Conservation (phyloP, 495 filamentous ascomycete species). For the Hypoxylon cercidicola region DNA sequence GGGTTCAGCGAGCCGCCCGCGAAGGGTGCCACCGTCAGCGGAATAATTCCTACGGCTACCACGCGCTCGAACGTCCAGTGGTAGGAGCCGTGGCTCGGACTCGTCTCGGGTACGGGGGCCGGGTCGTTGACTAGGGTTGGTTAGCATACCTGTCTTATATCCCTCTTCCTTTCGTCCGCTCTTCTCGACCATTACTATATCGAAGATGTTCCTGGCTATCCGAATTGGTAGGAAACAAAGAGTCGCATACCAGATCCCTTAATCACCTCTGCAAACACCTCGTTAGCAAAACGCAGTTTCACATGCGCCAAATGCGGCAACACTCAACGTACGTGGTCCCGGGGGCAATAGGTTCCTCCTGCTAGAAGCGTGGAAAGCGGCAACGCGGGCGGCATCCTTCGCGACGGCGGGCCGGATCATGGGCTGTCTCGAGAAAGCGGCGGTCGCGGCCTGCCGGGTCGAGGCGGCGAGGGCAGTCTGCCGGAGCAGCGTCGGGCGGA, state of each 20-base stretch:
- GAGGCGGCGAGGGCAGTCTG: slow-evolving; percentile 55
- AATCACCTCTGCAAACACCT: slow-evolving; percentile 68
- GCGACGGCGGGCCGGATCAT: slow-evolving; percentile 47
- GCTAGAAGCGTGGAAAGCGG: slow-evolving; percentile 79
- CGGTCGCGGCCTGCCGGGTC: slow-evolving; percentile 45
- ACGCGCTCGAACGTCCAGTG: slow-evolving; percentile 97
- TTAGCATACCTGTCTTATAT: background rate
- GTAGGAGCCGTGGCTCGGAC: slow-evolving; percentile 88
- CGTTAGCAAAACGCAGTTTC: slow-evolving; percentile 45
- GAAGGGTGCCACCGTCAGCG: slow-evolving; percentile 90
- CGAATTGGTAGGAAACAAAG: slow-evolving; percentile 12
- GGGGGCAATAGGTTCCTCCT: slow-evolving; percentile 74
- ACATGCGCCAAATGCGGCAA: slow-evolving; percentile 43
- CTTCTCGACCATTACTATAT: background rate
- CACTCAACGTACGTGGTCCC: slow-evolving; percentile 67
- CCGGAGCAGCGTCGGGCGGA: slow-evolving; percentile 63
- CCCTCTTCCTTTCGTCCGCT: background rate
- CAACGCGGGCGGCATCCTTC: slow-evolving; percentile 53
- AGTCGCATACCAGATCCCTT: slow-evolving; percentile 77
- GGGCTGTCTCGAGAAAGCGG: slow-evolving; percentile 42
- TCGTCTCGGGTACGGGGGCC: slow-evolving; percentile 74
- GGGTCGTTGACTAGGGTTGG: slow-evolving; percentile 80
- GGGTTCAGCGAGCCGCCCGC: slow-evolving; percentile 91
- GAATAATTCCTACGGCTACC: slow-evolving; percentile 79
- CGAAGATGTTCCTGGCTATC: slow-evolving; percentile 7